phyloP scores from a whole-genome alignment of 2,329 filamentous ascomycete species.

The Colletotrichum godetiae region DNA sequence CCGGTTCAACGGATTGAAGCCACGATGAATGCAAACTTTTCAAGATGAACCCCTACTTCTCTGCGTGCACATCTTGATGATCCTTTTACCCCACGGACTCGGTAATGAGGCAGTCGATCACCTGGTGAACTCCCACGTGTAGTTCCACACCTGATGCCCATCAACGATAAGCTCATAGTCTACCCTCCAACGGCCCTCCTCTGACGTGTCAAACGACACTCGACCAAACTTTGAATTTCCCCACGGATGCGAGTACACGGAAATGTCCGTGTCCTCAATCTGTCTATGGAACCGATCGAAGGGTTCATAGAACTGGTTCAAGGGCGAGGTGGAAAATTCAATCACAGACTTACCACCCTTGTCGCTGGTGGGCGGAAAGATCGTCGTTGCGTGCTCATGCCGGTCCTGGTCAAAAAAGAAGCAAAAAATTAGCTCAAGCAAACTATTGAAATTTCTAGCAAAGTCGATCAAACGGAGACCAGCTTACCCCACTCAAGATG shows the following conservation, averaged over 20 bases:
- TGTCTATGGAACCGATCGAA: conserved; percentile 69
- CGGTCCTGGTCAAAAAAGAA: conserved; percentile 51
- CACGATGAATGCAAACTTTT: background rate
- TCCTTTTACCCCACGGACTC: background rate
- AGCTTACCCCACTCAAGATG: conserved; percentile 67
- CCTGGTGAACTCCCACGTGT: conserved; percentile 12
- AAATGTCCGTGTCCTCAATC: conserved; percentile 50
- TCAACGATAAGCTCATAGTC: conserved; percentile 27
- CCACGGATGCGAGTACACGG: conserved; percentile 27
- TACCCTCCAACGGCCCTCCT: background rate
- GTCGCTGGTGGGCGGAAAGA: conserved; percentile 45
- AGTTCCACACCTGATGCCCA: conserved; percentile 15
- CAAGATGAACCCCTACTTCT: background rate
- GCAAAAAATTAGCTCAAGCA: background rate
- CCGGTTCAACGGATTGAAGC: background rate
- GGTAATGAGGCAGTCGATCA: background rate
- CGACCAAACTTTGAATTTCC: conserved; percentile 26
- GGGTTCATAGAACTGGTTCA: conserved; percentile 78
- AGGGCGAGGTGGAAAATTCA: conserved; percentile 73
- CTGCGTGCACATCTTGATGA: background rate
- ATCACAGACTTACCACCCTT: conserved; percentile 59
- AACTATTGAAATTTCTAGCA: background rate
- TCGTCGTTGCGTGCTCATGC: conserved; percentile 75
- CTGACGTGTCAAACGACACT: conserved; percentile 13
- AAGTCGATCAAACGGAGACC: background rate